Evolutionary conservation across 2,329 filamentous ascomycete genomes (phyloP), one percentile per base, ranked within the genome.

Genomic region (Ceratocystis papillata): DNA sequence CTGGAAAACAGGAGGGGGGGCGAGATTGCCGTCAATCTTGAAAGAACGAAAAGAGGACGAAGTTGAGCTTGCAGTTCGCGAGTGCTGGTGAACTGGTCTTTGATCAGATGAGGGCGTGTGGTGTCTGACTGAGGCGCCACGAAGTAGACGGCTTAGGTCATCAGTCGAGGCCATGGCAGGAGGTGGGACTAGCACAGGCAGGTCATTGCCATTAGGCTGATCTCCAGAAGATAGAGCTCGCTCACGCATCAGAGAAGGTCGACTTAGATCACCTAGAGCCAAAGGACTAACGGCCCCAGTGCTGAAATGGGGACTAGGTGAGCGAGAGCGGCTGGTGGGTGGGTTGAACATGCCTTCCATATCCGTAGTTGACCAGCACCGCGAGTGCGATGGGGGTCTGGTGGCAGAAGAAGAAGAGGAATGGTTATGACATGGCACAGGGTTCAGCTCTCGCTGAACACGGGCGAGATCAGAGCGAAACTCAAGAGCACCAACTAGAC

Each of bases 391-490:
- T n/a, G 45, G 46, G 28, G 62, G 62, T 22, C 65, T 41, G 4
- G 37, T 30, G 12, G 46, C 41, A n/a, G 55, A 12, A 41, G 66
- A 25, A 73, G 69, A 1, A 71, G 68, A 25, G 71, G 63, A n/a
- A 70, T 70, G 22, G 69, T 71, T 6, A n/a, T 59, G 53, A 4
- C 53, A 30, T 33, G 53, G 28, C 10, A 55, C 50, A 33, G 64
- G 60, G n/a, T 45, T 65, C 45, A 55, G 63, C 55, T 62, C 64
- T 69, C 86, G 88, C 71, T 95, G 87, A 66, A 99, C 77, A 2
- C 91, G 91, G n/a, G 89, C 87, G 59, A 99, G 78, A 2, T 96
- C 87, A 1, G 93, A 93, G 71, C 92, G 84, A 71, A 99, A 99
- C 75, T 99, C 94, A 67, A 99, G 79, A 7, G 90, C 94, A 55